Percentiles rank a stretch among this genome's conserved stretches.
Evolutionary conservation across 805 yeast genomes (phyloP).

Genomic region (Geotrichum ghanense): DNA sequence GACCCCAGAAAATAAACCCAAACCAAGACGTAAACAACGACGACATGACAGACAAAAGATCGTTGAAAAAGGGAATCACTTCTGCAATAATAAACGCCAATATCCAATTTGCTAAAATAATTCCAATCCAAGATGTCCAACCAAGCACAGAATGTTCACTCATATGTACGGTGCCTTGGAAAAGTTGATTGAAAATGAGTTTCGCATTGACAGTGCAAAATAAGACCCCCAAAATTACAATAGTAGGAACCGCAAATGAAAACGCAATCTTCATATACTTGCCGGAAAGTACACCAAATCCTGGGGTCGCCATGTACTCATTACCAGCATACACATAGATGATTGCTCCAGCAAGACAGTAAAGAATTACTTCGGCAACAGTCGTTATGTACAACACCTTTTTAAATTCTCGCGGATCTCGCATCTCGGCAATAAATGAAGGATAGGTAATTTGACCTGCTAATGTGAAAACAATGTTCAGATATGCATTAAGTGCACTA

Average conservation of each 20-base stretch:
- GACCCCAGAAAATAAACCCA: conserved; percentile 52
- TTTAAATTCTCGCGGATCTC: conserved; percentile 42
- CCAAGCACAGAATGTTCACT: conserved; percentile 38
- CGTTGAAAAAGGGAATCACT: conserved; percentile 51
- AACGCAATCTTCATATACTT: conserved; percentile 42
- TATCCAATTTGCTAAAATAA: conserved; percentile 37
- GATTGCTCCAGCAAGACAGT: conserved; percentile 43
- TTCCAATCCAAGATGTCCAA: conserved; percentile 40
- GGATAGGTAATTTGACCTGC: conserved; percentile 57
- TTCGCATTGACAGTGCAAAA: conserved; percentile 45
- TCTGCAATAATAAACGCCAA: conserved; percentile 49
- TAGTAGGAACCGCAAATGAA: conserved; percentile 51
- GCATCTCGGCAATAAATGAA: conserved; percentile 50
- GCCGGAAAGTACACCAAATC: conserved; percentile 40
- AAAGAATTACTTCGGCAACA: conserved; percentile 36
- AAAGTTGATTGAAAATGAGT: conserved; percentile 38
- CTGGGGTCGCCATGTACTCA: conserved; percentile 45
- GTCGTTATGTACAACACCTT: conserved; percentile 46
- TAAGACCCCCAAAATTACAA: conserved; percentile 43
- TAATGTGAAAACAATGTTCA: conserved; percentile 51
- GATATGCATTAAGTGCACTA: conserved; percentile 40
- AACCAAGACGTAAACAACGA: conserved; percentile 57
- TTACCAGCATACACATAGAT: conserved; percentile 49
- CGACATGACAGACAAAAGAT: conserved; percentile 44
- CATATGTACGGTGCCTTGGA: conserved; percentile 33